phyloP scores from a whole-genome alignment of 73 alveolate genomes.

The Tetrahymena elliotti region DNA sequence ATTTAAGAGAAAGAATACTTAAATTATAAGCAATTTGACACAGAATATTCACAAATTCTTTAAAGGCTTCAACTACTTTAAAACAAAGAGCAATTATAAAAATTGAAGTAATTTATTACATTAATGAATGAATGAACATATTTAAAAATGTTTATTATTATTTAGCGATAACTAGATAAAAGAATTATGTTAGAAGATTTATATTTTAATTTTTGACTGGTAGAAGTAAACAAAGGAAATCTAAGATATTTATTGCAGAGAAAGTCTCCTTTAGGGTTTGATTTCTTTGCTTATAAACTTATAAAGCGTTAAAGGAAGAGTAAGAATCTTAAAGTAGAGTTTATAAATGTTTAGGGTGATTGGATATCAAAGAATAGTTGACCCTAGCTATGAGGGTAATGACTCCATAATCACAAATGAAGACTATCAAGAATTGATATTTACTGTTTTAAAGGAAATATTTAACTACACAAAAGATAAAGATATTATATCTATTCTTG shows the following conservation, averaged over 20 bases:
- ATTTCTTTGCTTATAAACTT: not conserved
- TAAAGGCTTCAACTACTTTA: not conserved
- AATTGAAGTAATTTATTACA: not conserved
- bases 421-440: not conserved
- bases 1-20: not conserved
- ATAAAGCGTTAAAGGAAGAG: not conserved
- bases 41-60: not conserved
- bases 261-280: not conserved
- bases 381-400: not conserved
- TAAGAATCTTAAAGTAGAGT: not conserved
- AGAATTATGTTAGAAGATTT: not conserved
- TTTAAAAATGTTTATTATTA: not conserved
- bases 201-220: not conserved
- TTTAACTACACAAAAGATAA: not conserved
- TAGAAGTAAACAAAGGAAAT: not conserved
- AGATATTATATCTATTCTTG: not conserved
- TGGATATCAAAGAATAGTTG: not conserved
- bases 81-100: not conserved
- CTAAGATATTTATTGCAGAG: not conserved
- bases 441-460: not conserved
- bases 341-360: not conserved
- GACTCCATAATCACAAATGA: not conserved
- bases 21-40: not conserved
- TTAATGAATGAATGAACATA: not conserved
- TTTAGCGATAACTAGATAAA: not conserved